phyloP scores from a whole-genome alignment of 768 basidiomycete genomes.

The Mycena albidolilacea region DNA sequence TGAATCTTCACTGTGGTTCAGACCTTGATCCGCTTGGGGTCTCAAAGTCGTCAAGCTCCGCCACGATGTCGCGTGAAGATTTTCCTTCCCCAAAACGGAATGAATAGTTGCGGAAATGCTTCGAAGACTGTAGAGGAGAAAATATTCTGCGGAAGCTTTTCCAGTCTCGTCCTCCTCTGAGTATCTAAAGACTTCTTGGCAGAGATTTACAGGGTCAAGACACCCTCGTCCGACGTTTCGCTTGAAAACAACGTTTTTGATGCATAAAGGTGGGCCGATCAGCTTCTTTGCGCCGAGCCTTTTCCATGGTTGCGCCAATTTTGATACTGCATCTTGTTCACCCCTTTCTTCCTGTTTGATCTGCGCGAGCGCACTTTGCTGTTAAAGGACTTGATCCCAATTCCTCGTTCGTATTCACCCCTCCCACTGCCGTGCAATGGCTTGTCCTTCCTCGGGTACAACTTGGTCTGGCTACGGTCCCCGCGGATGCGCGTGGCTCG shows the following conservation, averaged over 20 bases:
- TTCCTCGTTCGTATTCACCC: not conserved
- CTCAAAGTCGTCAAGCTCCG: not conserved
- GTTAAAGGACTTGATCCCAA: not conserved
- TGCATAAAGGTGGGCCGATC: not conserved
- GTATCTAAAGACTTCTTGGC: not conserved
- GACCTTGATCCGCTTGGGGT: not conserved
- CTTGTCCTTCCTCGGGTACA: slow-evolving; percentile 3
- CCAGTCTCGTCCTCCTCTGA: not conserved
- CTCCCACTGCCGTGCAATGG: slow-evolving; percentile 4
- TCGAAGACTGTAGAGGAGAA: not conserved
- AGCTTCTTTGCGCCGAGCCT: not conserved
- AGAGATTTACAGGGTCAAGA: slow-evolving; percentile 1
- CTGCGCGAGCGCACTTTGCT: not conserved
- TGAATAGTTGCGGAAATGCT: slow-evolving; percentile 1
- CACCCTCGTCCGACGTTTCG: slow-evolving; percentile 6
- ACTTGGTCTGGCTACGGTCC: slow-evolving; percentile 7
- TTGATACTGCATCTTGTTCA: not conserved
- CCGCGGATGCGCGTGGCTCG: slow-evolving; percentile 6
- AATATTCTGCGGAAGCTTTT: slow-evolving; percentile 3
- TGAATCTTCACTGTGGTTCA: not conserved
- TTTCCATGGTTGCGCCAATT: not conserved
- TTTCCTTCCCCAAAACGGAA: not conserved
- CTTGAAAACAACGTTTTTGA: slow-evolving; percentile 3
- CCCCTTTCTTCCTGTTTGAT: not conserved
- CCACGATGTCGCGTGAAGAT: not conserved